Base-by-base conservation (phyloP, 192 early-diverging fungal genomes). In the Backusella sp. region DNA sequence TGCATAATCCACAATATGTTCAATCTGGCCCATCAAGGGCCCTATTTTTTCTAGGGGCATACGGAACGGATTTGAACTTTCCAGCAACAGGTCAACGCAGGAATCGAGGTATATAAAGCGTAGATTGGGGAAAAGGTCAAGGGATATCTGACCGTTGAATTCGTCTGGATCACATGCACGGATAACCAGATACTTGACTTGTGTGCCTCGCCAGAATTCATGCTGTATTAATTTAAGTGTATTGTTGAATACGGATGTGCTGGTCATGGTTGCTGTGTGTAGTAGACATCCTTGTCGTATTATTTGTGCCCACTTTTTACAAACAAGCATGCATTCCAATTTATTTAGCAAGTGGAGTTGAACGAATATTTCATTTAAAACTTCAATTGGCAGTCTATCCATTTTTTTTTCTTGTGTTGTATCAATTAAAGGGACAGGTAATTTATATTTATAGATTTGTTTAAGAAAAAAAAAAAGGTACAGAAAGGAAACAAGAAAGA, bases 301-400 rank as follows among this genome's bases (percentile, higher is more conserved):
- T 9, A 23, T 9, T 8, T 56, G 53, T n/a, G 53, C 21, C 53
- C 53, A 56, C 26, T 26, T 56, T 56, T 56, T 6, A 2, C 53
- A 56, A 9, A 56, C 53, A 56, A 56, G 53, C 53, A 56, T 56
- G 21, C 53, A 26, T 21, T 56, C 53, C 21, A 56, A 21, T 11
- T 56, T 56, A 56, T 56, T 56, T 56, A 56, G 21, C 21, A 56
- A 9, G 21, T 56, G 53, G 8, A 56, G 53, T 3, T 56, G 53
- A 9, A 56, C 21, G n/a, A 56, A 56, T 56, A 56, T 56, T 56
- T 56, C 53, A 56, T 56, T 56, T 56, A 56, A 56, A 56, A 56
- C 21, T 56, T 56, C 53, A 56, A 56, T 56, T 21, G 53, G 53
- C 19, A 56, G 53, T 21, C 53, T 56, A 56, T 56, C 53, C 53